Evolutionary conservation across 441 rosid species (phyloP).

Genomic region (Adansonia gregorii): DNA sequence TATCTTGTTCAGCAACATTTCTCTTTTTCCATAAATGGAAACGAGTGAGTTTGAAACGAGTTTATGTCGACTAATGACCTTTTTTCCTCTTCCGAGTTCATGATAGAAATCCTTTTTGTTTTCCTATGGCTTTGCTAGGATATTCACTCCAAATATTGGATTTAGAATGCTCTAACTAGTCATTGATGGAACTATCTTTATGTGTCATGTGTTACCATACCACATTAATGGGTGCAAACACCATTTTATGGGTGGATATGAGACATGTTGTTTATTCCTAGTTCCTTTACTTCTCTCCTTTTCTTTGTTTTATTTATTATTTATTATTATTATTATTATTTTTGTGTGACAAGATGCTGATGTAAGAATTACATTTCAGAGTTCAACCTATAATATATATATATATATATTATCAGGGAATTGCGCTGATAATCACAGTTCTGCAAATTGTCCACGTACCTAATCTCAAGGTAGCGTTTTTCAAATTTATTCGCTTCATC

Average conservation of each 20-base stretch:
- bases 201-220: not conserved
- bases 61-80: not conserved
- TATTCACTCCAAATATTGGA: not conserved
- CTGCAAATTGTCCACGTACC: conserved; percentile 92
- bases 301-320: not conserved
- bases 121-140: not conserved
- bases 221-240: not conserved
- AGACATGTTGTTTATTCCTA: not conserved
- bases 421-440: conserved; percentile 88
- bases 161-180: not conserved
- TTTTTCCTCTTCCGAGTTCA: not conserved
- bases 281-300: not conserved
- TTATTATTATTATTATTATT: conserved; percentile 21
- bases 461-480: conserved; percentile 79
- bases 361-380: conserved; percentile 15
- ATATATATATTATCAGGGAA: conserved; percentile 58
- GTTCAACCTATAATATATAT: conserved; percentile 20
- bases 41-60: conserved; percentile 7
- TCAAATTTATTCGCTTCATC: conserved; percentile 22
- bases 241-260: conserved; percentile 14
- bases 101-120: not conserved
- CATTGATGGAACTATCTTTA: not conserved
- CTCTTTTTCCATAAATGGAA: not conserved
- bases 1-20: not conserved
- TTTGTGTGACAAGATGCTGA: not conserved